A percentile compares a stretch with the other conserved stretches of the same genome.
Evolutionary conservation across 257 asterid genomes (phyloP).

Genomic region (Echium plantagineum): DNA sequence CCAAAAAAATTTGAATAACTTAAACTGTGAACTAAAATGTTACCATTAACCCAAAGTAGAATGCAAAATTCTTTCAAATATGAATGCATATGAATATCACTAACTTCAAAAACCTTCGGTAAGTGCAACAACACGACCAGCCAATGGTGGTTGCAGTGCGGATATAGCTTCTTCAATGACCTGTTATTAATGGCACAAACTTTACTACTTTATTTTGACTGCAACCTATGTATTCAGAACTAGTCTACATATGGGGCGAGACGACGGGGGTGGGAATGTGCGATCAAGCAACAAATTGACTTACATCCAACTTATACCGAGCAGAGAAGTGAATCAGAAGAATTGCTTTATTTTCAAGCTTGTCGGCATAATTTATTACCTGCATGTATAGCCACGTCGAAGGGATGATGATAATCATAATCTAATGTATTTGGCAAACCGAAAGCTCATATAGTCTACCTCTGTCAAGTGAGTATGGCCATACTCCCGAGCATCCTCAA

Average conservation of each 20-base stretch:
- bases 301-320: conserved; percentile 81
- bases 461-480: conserved; percentile 95
- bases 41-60: background rate
- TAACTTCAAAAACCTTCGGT: conserved; percentile 57
- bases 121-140: conserved; percentile 74
- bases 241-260: background rate
- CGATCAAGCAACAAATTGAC: conserved; percentile 12
- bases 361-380: conserved; percentile 55
- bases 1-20: no score
- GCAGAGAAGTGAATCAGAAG: conserved; percentile 94
- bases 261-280: background rate
- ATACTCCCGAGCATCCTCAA: conserved; percentile 63
- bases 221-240: background rate
- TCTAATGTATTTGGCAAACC: background rate
- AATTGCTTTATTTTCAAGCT: conserved; percentile 82
- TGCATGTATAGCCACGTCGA: conserved; percentile 10
- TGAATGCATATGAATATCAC: background rate
- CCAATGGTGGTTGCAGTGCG: conserved; percentile 59
- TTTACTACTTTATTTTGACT: background rate
- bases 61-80: background rate
- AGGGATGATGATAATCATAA: background rate
- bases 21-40: background rate
- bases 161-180: conserved; percentile 69
- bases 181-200: no score
- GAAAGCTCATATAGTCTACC: conserved; percentile 25